Evolutionary conservation across 2,329 filamentous ascomycete genomes (phyloP).

Genomic region (Blumeriella jaapii): DNA sequence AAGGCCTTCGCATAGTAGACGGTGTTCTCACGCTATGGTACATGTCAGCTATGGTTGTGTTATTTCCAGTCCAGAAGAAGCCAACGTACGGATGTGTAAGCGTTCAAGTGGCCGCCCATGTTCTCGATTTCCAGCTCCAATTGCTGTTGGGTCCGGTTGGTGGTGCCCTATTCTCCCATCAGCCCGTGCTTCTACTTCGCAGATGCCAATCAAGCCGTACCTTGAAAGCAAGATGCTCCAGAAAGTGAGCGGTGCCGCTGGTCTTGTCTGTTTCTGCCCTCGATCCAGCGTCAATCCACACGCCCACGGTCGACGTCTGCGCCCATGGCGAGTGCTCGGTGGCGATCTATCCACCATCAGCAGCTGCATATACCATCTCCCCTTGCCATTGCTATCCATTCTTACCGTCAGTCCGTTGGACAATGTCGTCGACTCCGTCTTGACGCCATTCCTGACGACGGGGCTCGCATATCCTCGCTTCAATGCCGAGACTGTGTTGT

Average conservation of each 20-base stretch:
- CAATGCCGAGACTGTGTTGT: slow-evolving; percentile 64
- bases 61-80: slow-evolving; percentile 13
- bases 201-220: slow-evolving; percentile 36
- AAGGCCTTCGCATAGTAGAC: slow-evolving; percentile 99
- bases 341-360: slow-evolving; percentile 58
- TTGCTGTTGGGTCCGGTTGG: slow-evolving; percentile 90
- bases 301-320: slow-evolving; percentile 94
- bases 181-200: slow-evolving; percentile 12
- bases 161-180: slow-evolving; percentile 56
- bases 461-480: slow-evolving; percentile 86
- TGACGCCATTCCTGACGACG: slow-evolving; percentile 54
- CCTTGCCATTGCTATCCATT: neutral
- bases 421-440: slow-evolving; percentile 91
- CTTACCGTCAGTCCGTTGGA: slow-evolving; percentile 92
- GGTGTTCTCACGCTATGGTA: slow-evolving; percentile 80
- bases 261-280: slow-evolving; percentile 96
- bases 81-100: slow-evolving; percentile 87
- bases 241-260: slow-evolving; percentile 98
- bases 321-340: slow-evolving; percentile 97
- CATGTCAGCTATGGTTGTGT: slow-evolving; percentile 14
- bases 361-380: slow-evolving; percentile 19
- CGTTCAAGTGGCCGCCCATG: slow-evolving; percentile 98
- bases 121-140: slow-evolving; percentile 99
- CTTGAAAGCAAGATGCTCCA: slow-evolving; percentile 99
- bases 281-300: slow-evolving; percentile 99